Evolutionary conservation across 176 grass and related monocot genomes (phyloP).

Genomic region (Avena insularis): DNA sequence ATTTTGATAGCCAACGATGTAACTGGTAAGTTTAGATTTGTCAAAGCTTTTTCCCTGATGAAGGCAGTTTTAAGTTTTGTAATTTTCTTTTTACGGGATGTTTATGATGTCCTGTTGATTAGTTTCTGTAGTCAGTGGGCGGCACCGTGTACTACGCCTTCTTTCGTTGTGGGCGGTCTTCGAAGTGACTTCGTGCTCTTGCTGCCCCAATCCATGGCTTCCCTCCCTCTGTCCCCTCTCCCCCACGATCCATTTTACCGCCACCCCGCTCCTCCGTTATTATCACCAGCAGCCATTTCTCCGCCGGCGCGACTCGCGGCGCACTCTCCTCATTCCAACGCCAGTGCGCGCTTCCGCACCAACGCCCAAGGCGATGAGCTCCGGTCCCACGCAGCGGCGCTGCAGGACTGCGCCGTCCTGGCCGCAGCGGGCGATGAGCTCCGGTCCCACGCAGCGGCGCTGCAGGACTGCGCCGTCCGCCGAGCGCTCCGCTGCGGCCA

Average conservation of each 20-base stretch:
- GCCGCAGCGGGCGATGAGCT: slow-evolving; percentile 9
- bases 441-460: slow-evolving; percentile 31
- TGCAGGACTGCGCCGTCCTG: slow-evolving; percentile 29
- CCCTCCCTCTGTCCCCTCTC: background rate
- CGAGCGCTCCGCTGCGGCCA: slow-evolving; percentile 32
- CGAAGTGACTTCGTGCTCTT: background rate
- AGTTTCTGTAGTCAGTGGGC: background rate
- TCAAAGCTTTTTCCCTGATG: background rate
- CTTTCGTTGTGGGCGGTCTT: background rate
- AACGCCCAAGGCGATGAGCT: slow-evolving; percentile 5
- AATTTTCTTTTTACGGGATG: background rate
- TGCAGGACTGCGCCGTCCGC: slow-evolving; percentile 31
- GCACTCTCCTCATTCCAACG: background rate
- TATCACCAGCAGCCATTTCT: no score
- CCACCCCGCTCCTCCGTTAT: background rate
- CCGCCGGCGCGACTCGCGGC: background rate
- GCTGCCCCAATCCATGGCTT: slow-evolving; percentile 25
- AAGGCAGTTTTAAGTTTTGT: background rate
- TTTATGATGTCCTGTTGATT: background rate
- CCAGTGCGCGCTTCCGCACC: background rate
- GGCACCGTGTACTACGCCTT: background rate
- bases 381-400: slow-evolving; percentile 31
- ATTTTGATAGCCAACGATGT: background rate
- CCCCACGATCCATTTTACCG: background rate
- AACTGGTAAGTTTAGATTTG: no score